A percentile compares a stretch with the other conserved stretches of the same genome.
These are phyloP conservation scores for Apocynum venetum DNA, from an alignment of 257 asterid species.

Conservation along the genomic window DNA sequence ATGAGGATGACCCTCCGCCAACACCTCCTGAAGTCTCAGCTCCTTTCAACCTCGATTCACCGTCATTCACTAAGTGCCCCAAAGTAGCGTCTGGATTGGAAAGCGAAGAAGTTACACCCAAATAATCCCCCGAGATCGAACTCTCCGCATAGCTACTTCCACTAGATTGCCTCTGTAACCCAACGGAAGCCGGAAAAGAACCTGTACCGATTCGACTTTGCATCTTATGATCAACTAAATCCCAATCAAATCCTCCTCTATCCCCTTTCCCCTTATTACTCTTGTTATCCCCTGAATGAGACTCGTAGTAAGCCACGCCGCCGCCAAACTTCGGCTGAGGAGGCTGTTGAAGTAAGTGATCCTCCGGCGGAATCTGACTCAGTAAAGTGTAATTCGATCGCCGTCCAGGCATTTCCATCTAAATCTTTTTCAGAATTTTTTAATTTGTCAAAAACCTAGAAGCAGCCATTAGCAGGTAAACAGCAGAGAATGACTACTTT, in stretches of 20 bases:
- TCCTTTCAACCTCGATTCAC: slow-evolving; percentile 45
- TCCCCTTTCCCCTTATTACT: slow-evolving; percentile 37
- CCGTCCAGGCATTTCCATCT: slow-evolving; percentile 77
- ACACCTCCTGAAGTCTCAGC: slow-evolving; percentile 38
- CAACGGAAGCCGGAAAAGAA: slow-evolving; percentile 45
- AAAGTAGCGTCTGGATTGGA: slow-evolving; percentile 46
- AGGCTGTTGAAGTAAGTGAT: slow-evolving; percentile 33
- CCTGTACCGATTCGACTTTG: slow-evolving; percentile 54
- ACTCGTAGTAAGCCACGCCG: slow-evolving; percentile 40
- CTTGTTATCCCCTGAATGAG: slow-evolving; percentile 55
- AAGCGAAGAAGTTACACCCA: slow-evolving; percentile 38
- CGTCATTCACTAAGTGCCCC: slow-evolving; percentile 25
- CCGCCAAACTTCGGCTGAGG: slow-evolving; percentile 42
- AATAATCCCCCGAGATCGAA: slow-evolving; percentile 77
- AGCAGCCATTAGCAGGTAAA: slow-evolving; percentile 26
- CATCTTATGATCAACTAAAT: slow-evolving; percentile 56
- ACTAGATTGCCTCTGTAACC: slow-evolving; percentile 82
- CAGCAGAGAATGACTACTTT: slow-evolving; percentile 4
- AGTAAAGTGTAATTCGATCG: slow-evolving; percentile 70
- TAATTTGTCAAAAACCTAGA: slow-evolving; percentile 32
- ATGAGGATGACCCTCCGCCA: slow-evolving; percentile 49
- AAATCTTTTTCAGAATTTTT: slow-evolving; percentile 6
- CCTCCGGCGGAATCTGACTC: slow-evolving; percentile 68
- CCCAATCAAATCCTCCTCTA: slow-evolving; percentile 62
- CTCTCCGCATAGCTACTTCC: slow-evolving; percentile 93